phyloP scores from a whole-genome alignment of 176 grass and related monocot genomes.

The Zea mays region DNA sequence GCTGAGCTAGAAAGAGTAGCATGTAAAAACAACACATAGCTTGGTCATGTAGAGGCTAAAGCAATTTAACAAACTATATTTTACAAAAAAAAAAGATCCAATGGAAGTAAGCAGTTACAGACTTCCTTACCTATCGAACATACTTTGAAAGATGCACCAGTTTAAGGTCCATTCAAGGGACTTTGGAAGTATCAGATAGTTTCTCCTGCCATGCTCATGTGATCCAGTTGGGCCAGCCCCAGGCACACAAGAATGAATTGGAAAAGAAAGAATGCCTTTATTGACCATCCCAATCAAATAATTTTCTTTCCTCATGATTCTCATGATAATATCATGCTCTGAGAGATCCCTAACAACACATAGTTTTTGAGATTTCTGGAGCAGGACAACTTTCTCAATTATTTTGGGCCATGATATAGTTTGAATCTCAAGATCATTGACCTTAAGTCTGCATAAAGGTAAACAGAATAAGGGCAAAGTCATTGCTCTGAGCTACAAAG shows the following conservation, averaged over 20 bases:
- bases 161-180: conserved; percentile 97
- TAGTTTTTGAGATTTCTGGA: conserved; percentile 73
- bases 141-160: conserved; percentile 98
- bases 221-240: conserved; percentile 70
- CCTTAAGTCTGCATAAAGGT: conserved; percentile 64
- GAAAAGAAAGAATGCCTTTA: conserved; percentile 90
- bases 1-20: neutral
- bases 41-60: neutral
- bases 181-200: conserved; percentile 85
- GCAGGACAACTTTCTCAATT: conserved; percentile 79
- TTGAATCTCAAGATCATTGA: conserved; percentile 89
- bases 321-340: conserved; percentile 93
- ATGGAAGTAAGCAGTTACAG: neutral
- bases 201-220: conserved; percentile 51
- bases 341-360: conserved; percentile 96
- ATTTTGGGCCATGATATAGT: conserved; percentile 91
- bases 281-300: conserved; percentile 99
- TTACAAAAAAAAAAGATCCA: neutral
- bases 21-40: conserved; percentile 30
- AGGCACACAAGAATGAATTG: conserved; percentile 73
- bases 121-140: conserved; percentile 90
- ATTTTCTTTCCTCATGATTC: conserved; percentile 99
- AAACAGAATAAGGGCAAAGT: conserved; percentile 28
- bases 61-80: neutral
- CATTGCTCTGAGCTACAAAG: conserved; percentile 29